phyloP scores from a whole-genome alignment of 2,329 filamentous ascomycete species.

The Hirsutella thompsonii region DNA sequence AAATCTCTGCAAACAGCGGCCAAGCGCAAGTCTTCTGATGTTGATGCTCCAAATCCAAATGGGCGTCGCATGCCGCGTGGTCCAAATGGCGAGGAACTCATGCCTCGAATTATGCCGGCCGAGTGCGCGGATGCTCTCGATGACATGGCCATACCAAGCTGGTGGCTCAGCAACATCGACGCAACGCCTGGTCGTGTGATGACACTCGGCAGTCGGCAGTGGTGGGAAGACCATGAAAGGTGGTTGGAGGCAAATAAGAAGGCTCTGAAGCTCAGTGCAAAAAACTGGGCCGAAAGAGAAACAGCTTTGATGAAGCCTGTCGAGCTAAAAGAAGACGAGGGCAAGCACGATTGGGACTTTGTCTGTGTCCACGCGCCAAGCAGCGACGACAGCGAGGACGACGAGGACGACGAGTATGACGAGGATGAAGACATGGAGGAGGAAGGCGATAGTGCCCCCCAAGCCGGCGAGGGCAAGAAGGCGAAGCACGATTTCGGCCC shows the following conservation, averaged over 20 bases:
- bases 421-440: neutral
- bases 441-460: neutral
- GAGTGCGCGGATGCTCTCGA: conserved; percentile 6
- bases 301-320: conserved; percentile 7
- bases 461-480: neutral
- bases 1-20: no score
- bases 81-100: conserved; percentile 7
- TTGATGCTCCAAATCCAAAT: neutral
- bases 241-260: conserved; percentile 10
- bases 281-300: conserved; percentile 10
- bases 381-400: neutral
- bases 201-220: conserved; percentile 6
- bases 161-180: conserved; percentile 8
- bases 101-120: conserved; percentile 6
- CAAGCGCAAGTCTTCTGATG: neutral
- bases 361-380: conserved; percentile 4
- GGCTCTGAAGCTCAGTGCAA: conserved; percentile 5
- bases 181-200: conserved; percentile 7
- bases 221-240: conserved; percentile 9
- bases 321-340: conserved; percentile 6
- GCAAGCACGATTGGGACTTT: conserved; percentile 7
- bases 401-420: no score
- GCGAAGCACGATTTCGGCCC: neutral
- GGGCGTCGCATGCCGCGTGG: conserved; percentile 4
- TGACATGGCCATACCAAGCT: conserved; percentile 5